Evolutionary conservation across 148 eudicot genomes (phyloP), one percentile per base, ranked within the genome.

Genomic region (Diospyros kaki): DNA sequence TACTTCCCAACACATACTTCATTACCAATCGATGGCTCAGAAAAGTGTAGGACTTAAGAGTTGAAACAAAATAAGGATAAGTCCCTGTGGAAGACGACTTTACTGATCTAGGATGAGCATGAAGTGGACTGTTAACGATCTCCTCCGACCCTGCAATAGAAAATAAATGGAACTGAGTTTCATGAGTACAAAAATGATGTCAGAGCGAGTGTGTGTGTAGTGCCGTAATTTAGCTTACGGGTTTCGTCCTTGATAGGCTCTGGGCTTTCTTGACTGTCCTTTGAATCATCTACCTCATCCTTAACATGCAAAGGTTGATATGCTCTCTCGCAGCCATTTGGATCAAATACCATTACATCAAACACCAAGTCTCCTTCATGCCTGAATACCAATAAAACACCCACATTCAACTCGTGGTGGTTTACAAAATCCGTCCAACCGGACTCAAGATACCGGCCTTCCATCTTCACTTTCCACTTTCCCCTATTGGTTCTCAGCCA

Each of bases 381-480:
- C 41, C 55, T 71, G 28, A 28, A 28, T 28, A 28, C 28, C 28
- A 28, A 28, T 28, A 28, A 28, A 28, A 28, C 28, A 28, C 74
- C 64, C 38, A 71, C 62, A 13, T 71, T 38, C 15, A 71, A 60
- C 6, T 71, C 48, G 58, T 71, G 60, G 5, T 43, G 39, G 14
- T 60, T n/a, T 6, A 53, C 64, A 43, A 71, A 71, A 41, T 56
- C 28, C 7, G 28, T 18, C 74, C 74, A 71, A 15, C 74, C 74
- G 4, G 3, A n/a, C 44, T 6, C 64, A 44, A 71, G 13, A 6
- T 48, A 10, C 50, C 18, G 51, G 2, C 52, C 74, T 5, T 58
- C 40, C 52, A 71, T 58, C 64, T 71, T 71, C 64, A 71, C 74
- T 11, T n/a, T 2, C 74, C 74, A 71, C n/a, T 58, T 44, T 53